Conservation (phyloP, 371 early-diverging fungal genomes). For the Apophysomyces elegans region DNA sequence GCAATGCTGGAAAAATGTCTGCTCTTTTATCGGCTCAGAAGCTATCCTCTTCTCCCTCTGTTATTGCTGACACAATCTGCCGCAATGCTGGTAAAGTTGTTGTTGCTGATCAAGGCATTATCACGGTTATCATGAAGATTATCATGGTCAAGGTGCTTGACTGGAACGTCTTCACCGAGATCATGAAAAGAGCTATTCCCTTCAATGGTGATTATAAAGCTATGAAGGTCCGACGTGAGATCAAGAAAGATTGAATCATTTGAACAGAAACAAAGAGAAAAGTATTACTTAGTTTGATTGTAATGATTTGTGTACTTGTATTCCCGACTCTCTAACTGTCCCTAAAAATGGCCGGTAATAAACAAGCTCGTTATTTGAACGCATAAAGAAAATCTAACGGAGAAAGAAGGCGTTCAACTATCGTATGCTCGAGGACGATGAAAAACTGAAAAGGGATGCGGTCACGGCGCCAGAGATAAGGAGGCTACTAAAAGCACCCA, state of each 20-base stretch:
- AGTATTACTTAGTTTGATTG: background rate
- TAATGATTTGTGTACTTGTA: background rate
- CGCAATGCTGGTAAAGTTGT: slow-evolving; percentile 61
- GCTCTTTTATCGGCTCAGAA: slow-evolving; percentile 51
- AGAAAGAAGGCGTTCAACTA: too few relatives aligned
- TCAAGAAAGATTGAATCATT: slow-evolving; percentile 21
- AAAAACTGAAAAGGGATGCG: too few relatives aligned
- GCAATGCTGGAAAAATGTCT: slow-evolving; percentile 61
- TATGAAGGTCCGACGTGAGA: slow-evolving; percentile 47
- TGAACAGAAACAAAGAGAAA: background rate
- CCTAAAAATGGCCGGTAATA: too few relatives aligned
- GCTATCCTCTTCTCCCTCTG: slow-evolving; percentile 50
- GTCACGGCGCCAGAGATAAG: too few relatives aligned
- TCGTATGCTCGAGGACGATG: too few relatives aligned
- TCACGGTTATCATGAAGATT: slow-evolving; percentile 58
- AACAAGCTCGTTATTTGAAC: too few relatives aligned
- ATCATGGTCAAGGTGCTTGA: slow-evolving; percentile 46
- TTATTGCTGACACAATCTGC: slow-evolving; percentile 62
- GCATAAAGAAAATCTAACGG: too few relatives aligned
- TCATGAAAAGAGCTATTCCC: slow-evolving; percentile 52
- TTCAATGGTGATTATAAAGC: slow-evolving; percentile 59
- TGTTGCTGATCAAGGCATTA: slow-evolving; percentile 62
- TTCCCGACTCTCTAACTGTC: too few relatives aligned
- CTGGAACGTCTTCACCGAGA: slow-evolving; percentile 57
- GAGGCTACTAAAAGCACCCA: too few relatives aligned